Evolutionary conservation across 164 flowering plant genomes (phyloP).

Genomic region (Nymphaea colorata): DNA sequence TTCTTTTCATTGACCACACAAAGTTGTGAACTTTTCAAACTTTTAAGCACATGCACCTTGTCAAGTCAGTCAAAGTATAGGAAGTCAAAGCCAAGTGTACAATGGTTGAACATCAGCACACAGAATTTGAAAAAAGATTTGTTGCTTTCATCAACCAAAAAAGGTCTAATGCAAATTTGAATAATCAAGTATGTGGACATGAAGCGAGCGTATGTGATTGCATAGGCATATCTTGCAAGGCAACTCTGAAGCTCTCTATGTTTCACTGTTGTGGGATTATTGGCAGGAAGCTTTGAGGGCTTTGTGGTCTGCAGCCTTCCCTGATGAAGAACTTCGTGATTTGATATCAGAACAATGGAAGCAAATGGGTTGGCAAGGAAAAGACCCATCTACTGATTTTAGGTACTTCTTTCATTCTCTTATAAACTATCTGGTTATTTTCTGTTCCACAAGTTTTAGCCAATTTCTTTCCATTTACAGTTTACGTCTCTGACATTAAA

Average conservation of each 20-base stretch:
- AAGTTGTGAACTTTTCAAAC: no score
- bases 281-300: slow-evolving; percentile 19
- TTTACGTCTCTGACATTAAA: background rate
- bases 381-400: slow-evolving; percentile 23
- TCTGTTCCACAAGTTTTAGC: background rate
- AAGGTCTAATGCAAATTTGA: no score
- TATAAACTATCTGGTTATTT: background rate
- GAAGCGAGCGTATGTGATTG: no score
- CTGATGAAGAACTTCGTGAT: slow-evolving; percentile 19
- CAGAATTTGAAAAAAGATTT: no score
- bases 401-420: slow-evolving; percentile 7
- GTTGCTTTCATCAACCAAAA: no score
- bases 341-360: slow-evolving; percentile 25
- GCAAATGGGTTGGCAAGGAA: slow-evolving; percentile 29
- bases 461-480: background rate
- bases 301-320: slow-evolving; percentile 21
- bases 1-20: no score
- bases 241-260: background rate
- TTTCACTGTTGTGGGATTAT: slow-evolving; percentile 1
- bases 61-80: no score
- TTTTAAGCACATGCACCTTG: no score
- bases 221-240: background rate
- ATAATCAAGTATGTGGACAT: no score
- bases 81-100: no score
- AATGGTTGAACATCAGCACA: no score